Conservation (phyloP, 2,329 filamentous ascomycete species). For the Claviceps sp. region DNA sequence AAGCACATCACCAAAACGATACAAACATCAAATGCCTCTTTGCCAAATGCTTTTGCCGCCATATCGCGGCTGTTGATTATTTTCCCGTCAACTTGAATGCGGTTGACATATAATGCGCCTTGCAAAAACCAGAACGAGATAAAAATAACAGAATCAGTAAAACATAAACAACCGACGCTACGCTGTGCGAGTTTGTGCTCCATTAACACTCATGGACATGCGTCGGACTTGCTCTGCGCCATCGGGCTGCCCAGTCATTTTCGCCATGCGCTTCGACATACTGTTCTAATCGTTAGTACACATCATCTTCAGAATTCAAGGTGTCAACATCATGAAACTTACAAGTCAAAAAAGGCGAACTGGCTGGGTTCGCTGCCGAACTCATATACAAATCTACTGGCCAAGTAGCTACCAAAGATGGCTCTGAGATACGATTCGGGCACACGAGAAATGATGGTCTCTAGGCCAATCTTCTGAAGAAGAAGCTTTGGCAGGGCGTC, state of each 20-base stretch:
- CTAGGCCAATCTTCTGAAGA: slow-evolving; percentile 78
- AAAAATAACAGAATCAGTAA: neutral
- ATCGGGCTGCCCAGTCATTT: slow-evolving; percentile 19
- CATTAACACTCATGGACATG: slow-evolving; percentile 12
- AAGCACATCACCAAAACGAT: too few species aligned
- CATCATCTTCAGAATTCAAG: neutral
- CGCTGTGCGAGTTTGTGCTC: neutral
- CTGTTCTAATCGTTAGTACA: slow-evolving; percentile 20
- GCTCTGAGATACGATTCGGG: slow-evolving; percentile 84
- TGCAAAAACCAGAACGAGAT: neutral
- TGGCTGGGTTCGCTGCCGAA: slow-evolving; percentile 87
- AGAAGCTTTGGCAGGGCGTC: slow-evolving; percentile 80
- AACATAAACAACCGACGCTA: neutral
- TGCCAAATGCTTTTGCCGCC: neutral
- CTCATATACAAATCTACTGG: slow-evolving; percentile 91
- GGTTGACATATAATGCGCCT: neutral
- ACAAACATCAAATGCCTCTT: neutral
- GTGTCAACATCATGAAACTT: slow-evolving; percentile 29
- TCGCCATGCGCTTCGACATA: slow-evolving; percentile 52
- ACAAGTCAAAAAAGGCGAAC: slow-evolving; percentile 98
- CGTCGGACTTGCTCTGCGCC: slow-evolving; percentile 16
- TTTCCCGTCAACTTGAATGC: neutral
- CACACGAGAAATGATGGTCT: slow-evolving; percentile 74
- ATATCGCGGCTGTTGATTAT: neutral
- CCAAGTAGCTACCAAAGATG: slow-evolving; percentile 93